These are phyloP conservation scores for Marsdenia floribunda DNA, from an alignment of 257 asterid genomes.

Conservation along the genomic window DNA sequence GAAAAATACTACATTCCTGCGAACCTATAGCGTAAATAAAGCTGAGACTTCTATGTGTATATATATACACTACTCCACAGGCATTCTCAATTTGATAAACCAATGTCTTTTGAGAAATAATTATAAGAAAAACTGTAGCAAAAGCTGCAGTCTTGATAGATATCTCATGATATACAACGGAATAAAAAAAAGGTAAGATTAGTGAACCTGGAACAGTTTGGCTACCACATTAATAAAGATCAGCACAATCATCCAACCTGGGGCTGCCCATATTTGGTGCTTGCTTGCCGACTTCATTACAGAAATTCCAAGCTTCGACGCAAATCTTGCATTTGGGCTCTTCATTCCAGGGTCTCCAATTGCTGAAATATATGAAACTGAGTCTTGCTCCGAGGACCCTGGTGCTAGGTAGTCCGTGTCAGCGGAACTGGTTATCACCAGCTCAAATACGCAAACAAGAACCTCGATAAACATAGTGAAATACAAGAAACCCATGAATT, in stretches of 20 bases:
- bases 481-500: slow-evolving; percentile 19
- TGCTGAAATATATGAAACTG: slow-evolving; percentile 40
- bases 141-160: not conserved
- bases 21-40: not conserved
- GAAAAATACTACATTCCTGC: not conserved
- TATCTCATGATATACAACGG: not conserved
- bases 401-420: not conserved
- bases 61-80: not conserved
- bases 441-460: slow-evolving; percentile 18
- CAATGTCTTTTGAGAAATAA: not conserved
- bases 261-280: slow-evolving; percentile 82
- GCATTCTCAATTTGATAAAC: not conserved
- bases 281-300: slow-evolving; percentile 80
- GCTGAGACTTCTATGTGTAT: not conserved
- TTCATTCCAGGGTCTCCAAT: slow-evolving; percentile 85
- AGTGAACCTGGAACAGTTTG: slow-evolving; percentile 32
- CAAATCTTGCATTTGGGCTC: slow-evolving; percentile 78
- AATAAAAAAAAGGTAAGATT: not conserved
- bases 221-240: slow-evolving; percentile 43
- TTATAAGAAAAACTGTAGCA: not conserved
- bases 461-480: slow-evolving; percentile 13
- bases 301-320: slow-evolving; percentile 87
- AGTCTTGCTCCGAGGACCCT: slow-evolving; percentile 19
- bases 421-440: not conserved
- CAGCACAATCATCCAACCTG: slow-evolving; percentile 82